Evolutionary conservation across 148 eudicot species (phyloP).

Genomic region (Vaccinium corymbosum): DNA sequence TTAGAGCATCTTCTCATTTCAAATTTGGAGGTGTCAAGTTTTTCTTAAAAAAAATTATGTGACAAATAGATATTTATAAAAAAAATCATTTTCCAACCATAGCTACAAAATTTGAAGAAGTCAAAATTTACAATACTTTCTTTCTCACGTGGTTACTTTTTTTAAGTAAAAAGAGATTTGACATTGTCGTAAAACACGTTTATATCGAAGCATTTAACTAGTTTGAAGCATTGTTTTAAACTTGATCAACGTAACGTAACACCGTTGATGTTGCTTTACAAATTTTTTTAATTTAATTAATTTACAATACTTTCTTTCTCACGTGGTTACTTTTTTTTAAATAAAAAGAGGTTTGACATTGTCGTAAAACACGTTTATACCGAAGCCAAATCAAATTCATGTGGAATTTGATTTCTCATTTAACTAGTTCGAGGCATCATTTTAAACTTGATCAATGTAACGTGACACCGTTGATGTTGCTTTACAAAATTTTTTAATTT

Average conservation of each 20-base stretch:
- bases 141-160: neutral
- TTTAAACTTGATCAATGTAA: too few relatives aligned
- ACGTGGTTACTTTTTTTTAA: neutral
- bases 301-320: too few relatives aligned
- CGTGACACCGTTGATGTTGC: too few relatives aligned
- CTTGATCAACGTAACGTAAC: too few relatives aligned
- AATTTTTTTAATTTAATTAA: too few relatives aligned
- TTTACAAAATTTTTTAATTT: too few relatives aligned
- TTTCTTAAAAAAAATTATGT: too few relatives aligned
- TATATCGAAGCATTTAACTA: neutral
- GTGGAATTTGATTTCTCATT: neutral
- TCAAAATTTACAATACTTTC: neutral
- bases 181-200: neutral
- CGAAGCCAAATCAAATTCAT: neutral
- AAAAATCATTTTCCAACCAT: neutral
- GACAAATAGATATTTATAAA: neutral
- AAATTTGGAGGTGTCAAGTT: neutral
- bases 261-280: too few relatives aligned
- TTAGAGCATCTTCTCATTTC: neutral
- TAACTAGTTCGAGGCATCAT: too few relatives aligned
- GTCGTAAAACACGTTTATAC: neutral
- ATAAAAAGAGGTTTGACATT: neutral
- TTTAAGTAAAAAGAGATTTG: neutral
- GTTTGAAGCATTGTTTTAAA: too few relatives aligned
- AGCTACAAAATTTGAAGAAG: neutral